Evolutionary conservation across 192 early-diverging fungal genomes (phyloP).

Genomic region (Spizellomyces sp.): DNA sequence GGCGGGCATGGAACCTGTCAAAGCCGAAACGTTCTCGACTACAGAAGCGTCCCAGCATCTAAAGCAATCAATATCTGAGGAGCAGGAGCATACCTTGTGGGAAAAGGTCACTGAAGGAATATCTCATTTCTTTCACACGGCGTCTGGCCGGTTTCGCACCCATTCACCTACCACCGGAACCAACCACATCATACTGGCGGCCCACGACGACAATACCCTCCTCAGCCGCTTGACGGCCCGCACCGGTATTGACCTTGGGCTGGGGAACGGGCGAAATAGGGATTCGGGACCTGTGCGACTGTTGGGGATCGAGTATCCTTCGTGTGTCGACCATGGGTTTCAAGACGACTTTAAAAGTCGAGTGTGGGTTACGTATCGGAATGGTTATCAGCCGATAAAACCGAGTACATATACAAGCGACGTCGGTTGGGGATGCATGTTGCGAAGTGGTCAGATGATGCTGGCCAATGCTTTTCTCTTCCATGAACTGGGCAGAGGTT

Average conservation of each 20-base stretch:
- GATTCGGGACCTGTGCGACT: not conserved
- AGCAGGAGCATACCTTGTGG: conserved; percentile 14
- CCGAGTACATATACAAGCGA: conserved; percentile 81
- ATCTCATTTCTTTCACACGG: conserved; percentile 13
- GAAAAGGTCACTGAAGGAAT: conserved; percentile 18
- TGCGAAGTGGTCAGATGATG: conserved; percentile 91
- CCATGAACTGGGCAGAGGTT: conserved; percentile 77
- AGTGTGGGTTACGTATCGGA: conserved; percentile 94
- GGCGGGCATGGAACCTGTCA: no score
- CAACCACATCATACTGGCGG: not conserved
- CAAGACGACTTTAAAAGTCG: conserved; percentile 78
- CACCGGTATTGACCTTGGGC: not conserved
- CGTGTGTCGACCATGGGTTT: conserved; percentile 49
- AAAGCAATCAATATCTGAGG: not conserved
- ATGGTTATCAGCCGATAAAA: conserved; percentile 81
- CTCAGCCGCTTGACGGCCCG: not conserved
- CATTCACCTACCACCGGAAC: not conserved
- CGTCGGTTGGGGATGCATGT: conserved; percentile 90
- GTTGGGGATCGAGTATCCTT: conserved; percentile 28
- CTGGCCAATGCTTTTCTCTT: conserved; percentile 81
- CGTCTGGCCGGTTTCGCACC: conserved; percentile 15
- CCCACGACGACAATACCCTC: conserved; percentile 1
- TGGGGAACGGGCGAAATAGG: not conserved
- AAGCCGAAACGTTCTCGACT: no score
- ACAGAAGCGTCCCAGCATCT: no score